Conservation (phyloP, 768 basidiomycete species). For the Collybiopsis luxurians region DNA sequence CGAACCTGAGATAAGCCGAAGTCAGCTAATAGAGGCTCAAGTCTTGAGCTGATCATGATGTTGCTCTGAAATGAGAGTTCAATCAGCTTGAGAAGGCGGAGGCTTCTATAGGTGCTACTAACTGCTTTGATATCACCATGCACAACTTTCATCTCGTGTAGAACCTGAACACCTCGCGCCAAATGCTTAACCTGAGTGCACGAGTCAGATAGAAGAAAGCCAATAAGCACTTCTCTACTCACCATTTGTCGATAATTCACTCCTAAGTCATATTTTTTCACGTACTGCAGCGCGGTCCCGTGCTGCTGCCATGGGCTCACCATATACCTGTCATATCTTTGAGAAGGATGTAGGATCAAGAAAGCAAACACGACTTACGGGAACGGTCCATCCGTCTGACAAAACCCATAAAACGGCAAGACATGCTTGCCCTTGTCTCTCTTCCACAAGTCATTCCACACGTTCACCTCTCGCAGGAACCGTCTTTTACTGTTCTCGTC, state of each 20-base stretch:
- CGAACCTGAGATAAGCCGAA: conserved; percentile 54
- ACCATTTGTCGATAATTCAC: conserved; percentile 46
- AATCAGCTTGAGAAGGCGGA: background rate
- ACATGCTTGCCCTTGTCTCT: conserved; percentile 48
- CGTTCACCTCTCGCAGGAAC: conserved; percentile 50
- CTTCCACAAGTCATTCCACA: conserved; percentile 55
- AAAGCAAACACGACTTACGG: conserved; percentile 32
- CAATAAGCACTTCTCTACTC: too few relatives aligned
- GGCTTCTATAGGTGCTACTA: conserved; percentile 15
- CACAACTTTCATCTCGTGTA: conserved; percentile 46
- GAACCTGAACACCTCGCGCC: conserved; percentile 41
- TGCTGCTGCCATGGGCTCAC: conserved; percentile 58
- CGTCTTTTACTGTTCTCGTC: conserved; percentile 45
- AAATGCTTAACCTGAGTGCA: conserved; percentile 45
- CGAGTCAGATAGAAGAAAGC: too few relatives aligned
- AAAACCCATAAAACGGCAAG: conserved; percentile 57
- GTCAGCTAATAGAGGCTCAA: conserved; percentile 51
- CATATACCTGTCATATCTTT: conserved; percentile 39
- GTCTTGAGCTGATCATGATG: conserved; percentile 41
- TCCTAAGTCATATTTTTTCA: conserved; percentile 31
- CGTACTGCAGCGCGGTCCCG: conserved; percentile 48
- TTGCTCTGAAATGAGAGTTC: conserved; percentile 36
- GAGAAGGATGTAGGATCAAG: background rate
- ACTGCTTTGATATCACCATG: conserved; percentile 39
- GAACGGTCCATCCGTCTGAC: conserved; percentile 54